Evolutionary conservation across 352 stramenopile species (phyloP), one percentile per base, ranked within the genome.

Genomic region (Pythium grandisporangium): DNA sequence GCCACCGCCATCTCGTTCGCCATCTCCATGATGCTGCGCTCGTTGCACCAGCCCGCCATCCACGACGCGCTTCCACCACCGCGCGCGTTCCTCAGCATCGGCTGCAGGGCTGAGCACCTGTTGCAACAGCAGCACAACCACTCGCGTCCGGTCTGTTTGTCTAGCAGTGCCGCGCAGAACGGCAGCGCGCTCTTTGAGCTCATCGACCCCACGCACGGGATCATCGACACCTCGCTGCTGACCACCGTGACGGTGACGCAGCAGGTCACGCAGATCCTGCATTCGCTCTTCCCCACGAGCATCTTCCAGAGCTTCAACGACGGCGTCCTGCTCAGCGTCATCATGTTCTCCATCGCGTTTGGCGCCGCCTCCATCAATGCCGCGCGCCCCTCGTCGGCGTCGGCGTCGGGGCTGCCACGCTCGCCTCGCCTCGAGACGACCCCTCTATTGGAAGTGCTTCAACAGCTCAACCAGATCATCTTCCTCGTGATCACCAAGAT

Each of bases 401-500:
- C n/a, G n/a, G n/a, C n/a, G n/a, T n/a, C n/a, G n/a, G n/a, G n/a
- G n/a, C 73, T 55, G 22, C 60, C 61, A 6, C 61, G 66, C n/a
- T n/a, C n/a, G n/a, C n/a, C n/a, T n/a, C n/a, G n/a, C n/a, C n/a
- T n/a, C n/a, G 66, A 85, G 35, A 67, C 51, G 39, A 85, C 65
- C 25, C 66, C 69, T 23, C 39, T 85, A 26, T 53, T 83, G 11
- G 62, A 73, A 23, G 48, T 77, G 6, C 55, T 86, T 17, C 66
- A 77, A 36, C 73, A 86, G 38, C 66, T 84, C 55, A 84, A 79
- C 58, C 65, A 72, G 25, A 74, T 85, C 13, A 84, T 89, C 36
- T 79, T 81, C 41, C 56, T 63, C 14, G 48, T 85, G 21, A 84
- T 90, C 45, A 41, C 54, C 34, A 78, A 73, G 32, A 54, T 78